Percentiles rank a stretch among this genome's conserved stretches.
Evolutionary conservation across 2,329 filamentous ascomycete species (phyloP).

Genomic region (Alternaria brassicicola): DNA sequence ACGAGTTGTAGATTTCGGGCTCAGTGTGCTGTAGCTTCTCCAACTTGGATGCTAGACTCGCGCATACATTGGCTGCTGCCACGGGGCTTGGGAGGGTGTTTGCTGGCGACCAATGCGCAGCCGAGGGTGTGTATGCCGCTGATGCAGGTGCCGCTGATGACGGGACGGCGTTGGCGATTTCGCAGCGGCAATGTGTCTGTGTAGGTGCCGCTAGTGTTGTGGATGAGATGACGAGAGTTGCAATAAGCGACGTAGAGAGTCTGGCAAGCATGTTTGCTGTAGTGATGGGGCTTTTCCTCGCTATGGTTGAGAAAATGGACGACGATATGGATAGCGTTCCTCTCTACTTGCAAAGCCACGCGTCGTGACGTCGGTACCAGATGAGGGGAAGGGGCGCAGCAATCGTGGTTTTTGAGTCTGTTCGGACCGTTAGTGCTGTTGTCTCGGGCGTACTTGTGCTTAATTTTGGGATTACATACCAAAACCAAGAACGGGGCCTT

Average conservation of each 20-base stretch:
- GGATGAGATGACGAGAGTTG: conserved; percentile 8
- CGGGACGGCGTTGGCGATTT: conserved; percentile 23
- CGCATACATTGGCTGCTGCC: conserved; percentile 24
- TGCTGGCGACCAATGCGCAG: conserved; percentile 28
- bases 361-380: neutral
- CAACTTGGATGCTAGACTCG: conserved; percentile 33
- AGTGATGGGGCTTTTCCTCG: neutral
- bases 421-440: conserved; percentile 1
- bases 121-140: conserved; percentile 25
- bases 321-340: neutral
- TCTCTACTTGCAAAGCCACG: neutral
- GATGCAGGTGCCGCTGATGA: conserved; percentile 3
- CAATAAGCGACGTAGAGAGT: conserved; percentile 18
- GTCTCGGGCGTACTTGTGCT: neutral
- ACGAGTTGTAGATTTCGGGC: conserved; percentile 36
- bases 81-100: conserved; percentile 22
- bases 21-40: conserved; percentile 32
- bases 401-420: neutral
- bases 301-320: neutral
- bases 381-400: neutral
- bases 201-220: conserved; percentile 28
- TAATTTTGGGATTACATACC: neutral
- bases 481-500: neutral
- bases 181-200: conserved; percentile 40
- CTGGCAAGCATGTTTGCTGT: conserved; percentile 20